Conservation (phyloP, 352 stramenopile species). For the Globisporangium paddicum region DNA sequence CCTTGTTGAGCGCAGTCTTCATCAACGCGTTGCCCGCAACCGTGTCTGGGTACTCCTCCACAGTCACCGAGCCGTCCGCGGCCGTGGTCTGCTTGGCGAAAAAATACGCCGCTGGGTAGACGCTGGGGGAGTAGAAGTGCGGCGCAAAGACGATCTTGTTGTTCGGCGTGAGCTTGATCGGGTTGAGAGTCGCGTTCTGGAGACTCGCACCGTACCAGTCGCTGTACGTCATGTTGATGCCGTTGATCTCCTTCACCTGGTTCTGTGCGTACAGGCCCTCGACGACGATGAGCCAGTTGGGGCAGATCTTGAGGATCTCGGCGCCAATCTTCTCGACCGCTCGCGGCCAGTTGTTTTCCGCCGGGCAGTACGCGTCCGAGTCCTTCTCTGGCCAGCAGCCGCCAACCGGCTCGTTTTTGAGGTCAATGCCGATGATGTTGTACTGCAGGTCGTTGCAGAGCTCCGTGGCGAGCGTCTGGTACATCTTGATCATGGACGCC, state of each 20-base stretch:
- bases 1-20: slow-evolving; percentile 43
- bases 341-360: slow-evolving; percentile 62
- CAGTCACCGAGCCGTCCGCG: slow-evolving; percentile 23
- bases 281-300: slow-evolving; percentile 74
- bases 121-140: slow-evolving; percentile 80
- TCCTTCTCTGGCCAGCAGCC: slow-evolving; percentile 69
- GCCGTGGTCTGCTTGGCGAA: slow-evolving; percentile 52
- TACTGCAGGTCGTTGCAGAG: slow-evolving; percentile 75
- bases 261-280: slow-evolving; percentile 56
- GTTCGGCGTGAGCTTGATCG: slow-evolving; percentile 41
- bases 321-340: slow-evolving; percentile 60
- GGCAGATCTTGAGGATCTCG: slow-evolving; percentile 60
- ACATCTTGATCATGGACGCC: slow-evolving; percentile 58
- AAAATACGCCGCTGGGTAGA: slow-evolving; percentile 74
- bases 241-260: slow-evolving; percentile 42
- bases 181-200: slow-evolving; percentile 67
- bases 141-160: slow-evolving; percentile 81
- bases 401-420: slow-evolving; percentile 78
- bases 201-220: slow-evolving; percentile 84
- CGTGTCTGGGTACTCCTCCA: slow-evolving; percentile 67
- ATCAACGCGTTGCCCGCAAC: slow-evolving; percentile 51
- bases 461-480: slow-evolving; percentile 55
- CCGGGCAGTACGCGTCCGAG: slow-evolving; percentile 44
- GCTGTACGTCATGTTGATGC: slow-evolving; percentile 64
- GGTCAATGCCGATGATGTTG: slow-evolving; percentile 81